These are phyloP conservation scores for Solanum bulbocastanum DNA, from an alignment of 257 asterid species.

Conservation along the genomic window DNA sequence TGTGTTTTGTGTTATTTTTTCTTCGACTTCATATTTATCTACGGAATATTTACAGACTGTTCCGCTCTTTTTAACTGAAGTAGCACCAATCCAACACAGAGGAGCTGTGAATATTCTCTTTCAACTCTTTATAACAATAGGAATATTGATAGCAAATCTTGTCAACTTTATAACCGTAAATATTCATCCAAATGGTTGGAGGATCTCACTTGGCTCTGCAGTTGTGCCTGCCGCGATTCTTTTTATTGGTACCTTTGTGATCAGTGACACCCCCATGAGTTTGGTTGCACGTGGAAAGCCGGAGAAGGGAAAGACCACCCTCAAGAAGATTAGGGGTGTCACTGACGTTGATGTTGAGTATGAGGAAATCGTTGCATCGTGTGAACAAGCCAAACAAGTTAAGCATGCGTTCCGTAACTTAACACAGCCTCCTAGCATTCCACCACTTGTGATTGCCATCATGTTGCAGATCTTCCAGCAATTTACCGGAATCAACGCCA, in stretches of 20 bases:
- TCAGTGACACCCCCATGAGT: slow-evolving; percentile 28
- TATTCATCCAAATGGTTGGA: slow-evolving; percentile 26
- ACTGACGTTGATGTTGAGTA: slow-evolving; percentile 17
- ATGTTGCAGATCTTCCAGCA: slow-evolving; percentile 11
- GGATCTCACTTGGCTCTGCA: slow-evolving; percentile 22
- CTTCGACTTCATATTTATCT: not conserved
- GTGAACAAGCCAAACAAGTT: slow-evolving; percentile 2
- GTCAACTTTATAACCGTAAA: slow-evolving; percentile 13
- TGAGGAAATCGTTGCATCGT: not conserved
- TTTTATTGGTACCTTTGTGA: slow-evolving; percentile 5
- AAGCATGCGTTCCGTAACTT: slow-evolving; percentile 12
- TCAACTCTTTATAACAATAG: slow-evolving; percentile 16
- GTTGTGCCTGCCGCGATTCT: slow-evolving; percentile 20
- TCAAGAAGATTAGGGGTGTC: slow-evolving; percentile 21
- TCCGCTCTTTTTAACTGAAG: slow-evolving; percentile 31
- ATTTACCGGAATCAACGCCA: slow-evolving; percentile 12
- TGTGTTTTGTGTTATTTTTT: not conserved
- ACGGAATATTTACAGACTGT: slow-evolving; percentile 17
- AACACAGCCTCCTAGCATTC: slow-evolving; percentile 11
- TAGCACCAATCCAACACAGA: slow-evolving; percentile 29
- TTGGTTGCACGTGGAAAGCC: slow-evolving; percentile 17
- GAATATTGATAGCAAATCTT: slow-evolving; percentile 14
- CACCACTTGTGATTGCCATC: slow-evolving; percentile 12
- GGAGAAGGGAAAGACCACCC: slow-evolving; percentile 4
- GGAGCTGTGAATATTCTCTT: slow-evolving; percentile 35